A percentile compares a stretch with the other conserved stretches of the same genome.
Conservation (phyloP, 495 filamentous ascomycete species). For the Xylaria flabelliformis region DNA sequence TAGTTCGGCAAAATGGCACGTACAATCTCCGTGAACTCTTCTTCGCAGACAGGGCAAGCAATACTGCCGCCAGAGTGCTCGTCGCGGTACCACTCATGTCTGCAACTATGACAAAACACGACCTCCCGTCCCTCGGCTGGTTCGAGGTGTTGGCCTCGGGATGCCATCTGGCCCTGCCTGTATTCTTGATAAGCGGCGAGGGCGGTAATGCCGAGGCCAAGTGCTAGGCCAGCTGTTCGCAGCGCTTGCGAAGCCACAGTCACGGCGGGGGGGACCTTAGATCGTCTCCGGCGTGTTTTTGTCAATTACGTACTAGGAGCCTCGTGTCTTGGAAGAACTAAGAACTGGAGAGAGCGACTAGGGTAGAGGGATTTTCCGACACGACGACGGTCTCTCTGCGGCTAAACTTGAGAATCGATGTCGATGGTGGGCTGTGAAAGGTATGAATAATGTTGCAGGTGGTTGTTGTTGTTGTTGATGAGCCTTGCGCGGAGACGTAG, state of each 20-base stretch:
- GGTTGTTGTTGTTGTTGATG: neutral
- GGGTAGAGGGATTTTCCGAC: neutral
- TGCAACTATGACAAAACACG: slow-evolving; percentile 82
- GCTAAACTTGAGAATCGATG: neutral
- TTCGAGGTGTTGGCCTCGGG: slow-evolving; percentile 51
- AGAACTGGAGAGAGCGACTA: neutral
- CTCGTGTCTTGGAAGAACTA: neutral
- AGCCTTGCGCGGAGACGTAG: neutral
- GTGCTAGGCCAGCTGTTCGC: slow-evolving; percentile 53
- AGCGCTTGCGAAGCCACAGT: slow-evolving; percentile 57
- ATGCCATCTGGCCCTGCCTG: slow-evolving; percentile 43
- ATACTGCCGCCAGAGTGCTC: slow-evolving; percentile 61
- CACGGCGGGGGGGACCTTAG: slow-evolving; percentile 15
- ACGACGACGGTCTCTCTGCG: neutral
- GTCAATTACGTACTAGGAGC: neutral
- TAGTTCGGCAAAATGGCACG: slow-evolving; percentile 35
- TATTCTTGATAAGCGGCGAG: slow-evolving; percentile 52
- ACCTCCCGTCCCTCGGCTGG: slow-evolving; percentile 62
- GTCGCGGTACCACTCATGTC: slow-evolving; percentile 77
- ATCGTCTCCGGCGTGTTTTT: neutral
- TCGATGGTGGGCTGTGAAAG: neutral
- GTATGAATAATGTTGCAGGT: slow-evolving; percentile 14
- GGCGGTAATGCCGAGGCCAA: slow-evolving; percentile 57
- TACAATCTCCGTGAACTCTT: slow-evolving; percentile 87
- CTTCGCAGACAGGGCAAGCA: slow-evolving; percentile 75